Evolutionary conservation across 139 green algal genomes (phyloP), one percentile per base, ranked within the genome.

Genomic region (Closterium sp.): DNA sequence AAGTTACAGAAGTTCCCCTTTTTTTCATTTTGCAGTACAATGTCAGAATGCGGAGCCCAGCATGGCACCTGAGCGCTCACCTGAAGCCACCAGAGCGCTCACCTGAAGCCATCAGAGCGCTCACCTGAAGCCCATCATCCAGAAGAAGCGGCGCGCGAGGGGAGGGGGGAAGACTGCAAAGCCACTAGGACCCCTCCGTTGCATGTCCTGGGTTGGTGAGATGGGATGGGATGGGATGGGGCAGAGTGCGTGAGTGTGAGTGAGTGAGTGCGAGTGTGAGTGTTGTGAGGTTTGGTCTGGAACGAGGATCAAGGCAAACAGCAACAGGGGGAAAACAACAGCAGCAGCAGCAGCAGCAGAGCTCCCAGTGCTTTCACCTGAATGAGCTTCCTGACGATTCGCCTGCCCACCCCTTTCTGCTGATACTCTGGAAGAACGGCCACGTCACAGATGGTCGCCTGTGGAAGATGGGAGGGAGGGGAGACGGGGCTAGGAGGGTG

Each of bases 361-460:
- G 38, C 38, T 66, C 38, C 38, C 3, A 91, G 21, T 31, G 25
- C 66, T 87, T 87, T 38, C 38, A 90, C 88, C 88, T 89, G 89
- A 6, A 92, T 33, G 10, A 92, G 89, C 30, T 32, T 28, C 28
- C 89, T 2, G 38, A 92, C 89, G 21, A 92, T 84, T 31, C 33
- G 93, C 10, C 87, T 64, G 5, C 87, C 90, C 21, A 93, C 89
- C 10, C 90, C 87, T 12, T 64, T 55, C 31, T 35, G n/a, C 12
- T 92, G 43, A 76, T 91, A 92, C 25, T 92, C 87, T 2, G 90
- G 87, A 10, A 84, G 19, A 5, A 93, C 87, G 12, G 90, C 90
- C 33, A 91, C 90, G n/a, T 93, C 87, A 38, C 87, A 91, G 4
- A 93, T 88, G 64, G 87, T 93, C 21, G 90, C 87, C 90, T 91